phyloP scores from a whole-genome alignment of 176 grass and related monocot genomes.

The Eleusine indica region DNA sequence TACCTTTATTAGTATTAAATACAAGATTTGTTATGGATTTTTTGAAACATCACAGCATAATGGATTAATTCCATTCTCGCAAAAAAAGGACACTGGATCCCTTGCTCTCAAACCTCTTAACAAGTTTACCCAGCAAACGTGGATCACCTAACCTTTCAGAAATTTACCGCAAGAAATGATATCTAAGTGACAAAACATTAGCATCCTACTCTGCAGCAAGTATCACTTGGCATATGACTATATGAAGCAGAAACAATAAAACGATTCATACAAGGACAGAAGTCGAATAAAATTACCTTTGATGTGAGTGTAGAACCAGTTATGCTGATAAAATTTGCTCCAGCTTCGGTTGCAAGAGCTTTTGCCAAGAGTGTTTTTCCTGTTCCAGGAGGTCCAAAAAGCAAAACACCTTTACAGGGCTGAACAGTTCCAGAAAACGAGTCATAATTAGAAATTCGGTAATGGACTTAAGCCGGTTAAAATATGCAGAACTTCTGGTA shows the following conservation, averaged over 20 bases:
- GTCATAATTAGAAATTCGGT: conserved; percentile 29
- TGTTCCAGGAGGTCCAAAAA: conserved; percentile 96
- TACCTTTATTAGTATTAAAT: background rate
- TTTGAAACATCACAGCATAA: background rate
- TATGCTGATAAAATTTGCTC: conserved; percentile 96
- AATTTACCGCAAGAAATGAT: background rate
- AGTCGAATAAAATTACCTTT: conserved; percentile 63
- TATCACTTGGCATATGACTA: background rate
- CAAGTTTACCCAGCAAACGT: conserved; percentile 19
- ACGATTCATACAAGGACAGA: background rate
- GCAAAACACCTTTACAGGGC: conserved; percentile 98
- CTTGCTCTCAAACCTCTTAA: background rate
- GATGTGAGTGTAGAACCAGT: conserved; percentile 92
- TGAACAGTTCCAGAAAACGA: conserved; percentile 44
- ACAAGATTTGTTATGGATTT: background rate
- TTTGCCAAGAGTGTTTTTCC: conserved; percentile 98
- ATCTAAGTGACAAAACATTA: background rate
- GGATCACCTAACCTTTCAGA: background rate
- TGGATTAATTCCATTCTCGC: background rate
- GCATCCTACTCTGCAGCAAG: background rate
- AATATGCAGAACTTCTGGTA: conserved; percentile 11
- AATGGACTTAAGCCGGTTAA: background rate
- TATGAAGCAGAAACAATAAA: background rate
- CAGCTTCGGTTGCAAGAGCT: conserved; percentile 98
- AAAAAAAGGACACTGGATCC: background rate